Conservation (phyloP, 139 green algal species). For the Tetradesmus lagerheimii region DNA sequence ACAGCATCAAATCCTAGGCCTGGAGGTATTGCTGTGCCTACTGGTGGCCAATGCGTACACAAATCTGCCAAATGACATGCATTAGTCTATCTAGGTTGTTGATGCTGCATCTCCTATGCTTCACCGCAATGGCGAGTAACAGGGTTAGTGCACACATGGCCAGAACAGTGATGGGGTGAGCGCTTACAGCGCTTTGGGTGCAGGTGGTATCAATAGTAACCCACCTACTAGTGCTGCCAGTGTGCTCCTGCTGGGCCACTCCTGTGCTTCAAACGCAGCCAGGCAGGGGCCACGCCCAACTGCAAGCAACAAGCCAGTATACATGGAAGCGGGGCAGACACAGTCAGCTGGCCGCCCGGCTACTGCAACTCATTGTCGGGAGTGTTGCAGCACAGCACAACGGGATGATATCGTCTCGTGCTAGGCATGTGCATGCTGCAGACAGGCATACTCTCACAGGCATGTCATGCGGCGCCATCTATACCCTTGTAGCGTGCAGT, state of each 20-base stretch:
- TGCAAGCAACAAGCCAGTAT: neutral
- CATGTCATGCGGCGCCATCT: neutral
- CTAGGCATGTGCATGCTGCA: neutral
- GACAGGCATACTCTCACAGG: neutral
- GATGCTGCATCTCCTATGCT: too few relatives aligned
- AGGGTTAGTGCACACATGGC: too few relatives aligned
- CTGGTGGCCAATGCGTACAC: too few relatives aligned
- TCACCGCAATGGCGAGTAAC: too few relatives aligned
- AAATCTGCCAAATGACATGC: too few relatives aligned
- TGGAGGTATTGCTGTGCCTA: too few relatives aligned
- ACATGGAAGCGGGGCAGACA: too few relatives aligned
- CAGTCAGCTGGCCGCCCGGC: too few relatives aligned
- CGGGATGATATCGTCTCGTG: neutral
- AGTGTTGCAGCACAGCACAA: neutral
- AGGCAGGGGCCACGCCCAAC: slow-evolving; percentile 54
- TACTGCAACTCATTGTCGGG: neutral
- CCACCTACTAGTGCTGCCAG: slow-evolving; percentile 53
- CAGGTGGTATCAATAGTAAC: neutral
- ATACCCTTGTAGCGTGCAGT: neutral
- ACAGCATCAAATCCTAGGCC: too few relatives aligned
- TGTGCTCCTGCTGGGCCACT: slow-evolving; percentile 47
- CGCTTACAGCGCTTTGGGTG: too few relatives aligned
- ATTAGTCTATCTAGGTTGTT: too few relatives aligned
- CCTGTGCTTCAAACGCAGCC: slow-evolving; percentile 59
- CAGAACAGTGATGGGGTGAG: too few relatives aligned